These are phyloP conservation scores for Anthoceros angustus DNA, from an alignment of 225 moss, liverwort and hornwort species.

Conservation along the genomic window DNA sequence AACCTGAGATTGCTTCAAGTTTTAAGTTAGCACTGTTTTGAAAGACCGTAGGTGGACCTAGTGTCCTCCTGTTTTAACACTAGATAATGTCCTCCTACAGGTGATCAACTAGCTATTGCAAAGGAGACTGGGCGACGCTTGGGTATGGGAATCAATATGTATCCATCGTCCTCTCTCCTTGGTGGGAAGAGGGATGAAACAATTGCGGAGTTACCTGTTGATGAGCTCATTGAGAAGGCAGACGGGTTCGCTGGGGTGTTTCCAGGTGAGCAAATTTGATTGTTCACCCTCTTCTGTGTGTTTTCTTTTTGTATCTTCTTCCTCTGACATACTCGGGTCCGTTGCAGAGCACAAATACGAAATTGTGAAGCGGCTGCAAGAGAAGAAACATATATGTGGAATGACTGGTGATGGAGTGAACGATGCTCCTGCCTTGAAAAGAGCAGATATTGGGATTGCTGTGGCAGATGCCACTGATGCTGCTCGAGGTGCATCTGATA, in stretches of 20 bases:
- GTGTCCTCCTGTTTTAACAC: no score
- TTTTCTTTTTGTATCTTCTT: background rate
- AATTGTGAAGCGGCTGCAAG: conserved; percentile 19
- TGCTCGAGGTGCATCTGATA: conserved; percentile 23
- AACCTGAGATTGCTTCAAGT: background rate
- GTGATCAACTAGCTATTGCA: conserved; percentile 26
- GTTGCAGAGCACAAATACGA: conserved; percentile 19
- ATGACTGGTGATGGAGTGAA: conserved; percentile 29
- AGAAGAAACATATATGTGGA: conserved; percentile 18
- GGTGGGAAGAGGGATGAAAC: conserved; percentile 26
- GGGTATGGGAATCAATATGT: conserved; percentile 25
- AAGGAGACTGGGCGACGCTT: conserved; percentile 24
- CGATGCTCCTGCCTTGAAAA: conserved; percentile 24
- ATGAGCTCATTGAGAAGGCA: conserved; percentile 37
- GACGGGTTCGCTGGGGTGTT: conserved; percentile 40
- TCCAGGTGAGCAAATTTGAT: conserved; percentile 17
- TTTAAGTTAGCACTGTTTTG: background rate
- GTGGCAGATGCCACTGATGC: conserved; percentile 26
- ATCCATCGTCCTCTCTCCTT: conserved; percentile 31
- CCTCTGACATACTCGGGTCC: background rate
- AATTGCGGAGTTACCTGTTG: conserved; percentile 22
- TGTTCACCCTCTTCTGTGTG: background rate
- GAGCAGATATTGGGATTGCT: conserved; percentile 38
- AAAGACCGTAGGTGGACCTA: background rate
- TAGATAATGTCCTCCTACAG: background rate